Conservation (phyloP, 2,329 filamentous ascomycete species). For the Fusarium siculi region DNA sequence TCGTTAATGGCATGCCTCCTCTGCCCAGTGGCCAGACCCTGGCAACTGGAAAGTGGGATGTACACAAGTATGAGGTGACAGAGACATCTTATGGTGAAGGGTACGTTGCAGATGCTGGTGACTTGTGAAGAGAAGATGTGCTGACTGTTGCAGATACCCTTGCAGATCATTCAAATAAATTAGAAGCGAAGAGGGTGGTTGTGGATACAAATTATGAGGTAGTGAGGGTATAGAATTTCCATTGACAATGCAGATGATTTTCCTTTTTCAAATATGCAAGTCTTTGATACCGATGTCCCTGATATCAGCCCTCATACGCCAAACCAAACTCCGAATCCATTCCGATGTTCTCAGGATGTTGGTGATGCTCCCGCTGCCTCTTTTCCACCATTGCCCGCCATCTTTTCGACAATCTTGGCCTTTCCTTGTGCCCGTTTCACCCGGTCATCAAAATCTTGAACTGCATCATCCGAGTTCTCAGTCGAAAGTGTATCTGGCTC, state of each 20-base stretch:
- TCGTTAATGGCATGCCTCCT: constrained; percentile 85
- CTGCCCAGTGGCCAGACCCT: constrained; percentile 77
- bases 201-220: constrained; percentile 47
- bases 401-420: constrained; percentile 83
- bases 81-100: constrained; percentile 76
- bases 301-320: not conserved
- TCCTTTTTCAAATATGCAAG: constrained; percentile 23
- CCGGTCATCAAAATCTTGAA: constrained; percentile 91
- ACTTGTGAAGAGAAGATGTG: not conserved
- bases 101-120: constrained; percentile 62
- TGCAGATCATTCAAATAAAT: constrained; percentile 70
- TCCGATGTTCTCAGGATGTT: not conserved
- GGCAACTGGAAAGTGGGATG: constrained; percentile 65
- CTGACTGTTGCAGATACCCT: constrained; percentile 63
- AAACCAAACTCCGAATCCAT: constrained; percentile 4
- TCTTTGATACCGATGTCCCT: not conserved
- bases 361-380: constrained; percentile 28
- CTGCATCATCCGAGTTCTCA: constrained; percentile 86
- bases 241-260: constrained; percentile 46
- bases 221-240: constrained; percentile 46
- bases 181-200: constrained; percentile 32
- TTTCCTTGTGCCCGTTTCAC: constrained; percentile 86
- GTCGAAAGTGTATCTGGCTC: constrained; percentile 82
- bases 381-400: constrained; percentile 54
- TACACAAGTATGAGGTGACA: constrained; percentile 74